These are phyloP conservation scores for Cladosporium sp. DNA, from an alignment of 2,329 filamentous ascomycete species.

Conservation along the genomic window DNA sequence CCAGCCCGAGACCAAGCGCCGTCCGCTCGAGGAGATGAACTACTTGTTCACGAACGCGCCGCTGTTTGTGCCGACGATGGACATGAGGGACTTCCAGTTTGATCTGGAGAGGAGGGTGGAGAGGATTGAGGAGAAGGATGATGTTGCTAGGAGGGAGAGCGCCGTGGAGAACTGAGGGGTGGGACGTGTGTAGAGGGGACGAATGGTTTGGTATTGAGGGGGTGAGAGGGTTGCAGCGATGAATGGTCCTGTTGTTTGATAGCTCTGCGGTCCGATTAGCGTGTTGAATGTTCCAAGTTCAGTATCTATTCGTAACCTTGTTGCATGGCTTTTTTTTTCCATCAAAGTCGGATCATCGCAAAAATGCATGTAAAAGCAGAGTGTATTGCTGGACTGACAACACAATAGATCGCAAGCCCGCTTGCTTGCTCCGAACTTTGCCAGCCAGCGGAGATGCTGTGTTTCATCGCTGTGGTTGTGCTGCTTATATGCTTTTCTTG, in stretches of 20 bases:
- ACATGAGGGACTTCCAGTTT: constrained; percentile 53
- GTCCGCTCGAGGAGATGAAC: constrained; percentile 69
- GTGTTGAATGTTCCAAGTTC: background rate
- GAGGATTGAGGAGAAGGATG: constrained; percentile 56
- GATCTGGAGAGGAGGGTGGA: constrained; percentile 61
- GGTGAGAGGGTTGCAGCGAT: background rate
- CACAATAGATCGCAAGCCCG: too few species aligned
- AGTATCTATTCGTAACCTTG: background rate
- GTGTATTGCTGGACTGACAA: too few species aligned
- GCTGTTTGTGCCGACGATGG: constrained; percentile 58
- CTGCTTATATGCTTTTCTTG: too few species aligned
- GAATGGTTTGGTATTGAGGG: background rate
- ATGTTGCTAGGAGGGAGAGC: constrained; percentile 3
- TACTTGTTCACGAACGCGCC: constrained; percentile 56
- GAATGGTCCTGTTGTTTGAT: background rate
- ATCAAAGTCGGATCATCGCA: background rate
- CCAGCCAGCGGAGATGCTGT: too few species aligned
- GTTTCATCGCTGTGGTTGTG: too few species aligned
- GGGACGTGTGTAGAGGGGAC: background rate
- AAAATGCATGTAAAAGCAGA: background rate
- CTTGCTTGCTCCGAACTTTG: too few species aligned
- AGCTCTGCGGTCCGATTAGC: background rate
- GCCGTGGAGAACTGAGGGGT: background rate
- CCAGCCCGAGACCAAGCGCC: constrained; percentile 64
- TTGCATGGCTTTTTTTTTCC: background rate